These are phyloP conservation scores for Thielaviopsis euricoi DNA, from an alignment of 2,329 filamentous ascomycete genomes.

Conservation along the genomic window DNA sequence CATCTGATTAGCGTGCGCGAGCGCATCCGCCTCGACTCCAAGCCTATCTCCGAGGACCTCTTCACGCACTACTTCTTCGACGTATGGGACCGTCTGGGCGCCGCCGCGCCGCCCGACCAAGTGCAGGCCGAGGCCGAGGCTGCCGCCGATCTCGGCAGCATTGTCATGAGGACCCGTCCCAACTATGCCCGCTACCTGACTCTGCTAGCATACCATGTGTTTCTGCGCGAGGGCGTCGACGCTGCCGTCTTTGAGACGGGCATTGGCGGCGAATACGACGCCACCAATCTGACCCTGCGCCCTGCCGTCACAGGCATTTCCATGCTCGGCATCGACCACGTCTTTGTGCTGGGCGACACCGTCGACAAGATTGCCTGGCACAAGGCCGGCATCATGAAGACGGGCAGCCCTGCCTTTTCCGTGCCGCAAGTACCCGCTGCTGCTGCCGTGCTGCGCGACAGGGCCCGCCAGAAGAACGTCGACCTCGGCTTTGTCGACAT, in stretches of 20 bases:
- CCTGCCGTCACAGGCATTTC: slow-evolving; percentile 45
- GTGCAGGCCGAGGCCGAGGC: slow-evolving; percentile 15
- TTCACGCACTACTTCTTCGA: slow-evolving; percentile 54
- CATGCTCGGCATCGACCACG: slow-evolving; percentile 54
- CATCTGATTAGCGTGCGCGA: slow-evolving; percentile 52
- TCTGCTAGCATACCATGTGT: slow-evolving; percentile 50
- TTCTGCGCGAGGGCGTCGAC: slow-evolving; percentile 45
- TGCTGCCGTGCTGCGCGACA: slow-evolving; percentile 27
- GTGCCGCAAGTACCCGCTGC: slow-evolving; percentile 32
- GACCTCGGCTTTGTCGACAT: slow-evolving; percentile 28
- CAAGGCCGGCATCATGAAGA: slow-evolving; percentile 56
- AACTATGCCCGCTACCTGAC: slow-evolving; percentile 47
- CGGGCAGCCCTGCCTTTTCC: slow-evolving; percentile 39
- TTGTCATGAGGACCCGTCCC: slow-evolving; percentile 23
- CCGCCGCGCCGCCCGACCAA: slow-evolving; percentile 17
- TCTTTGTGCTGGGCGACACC: slow-evolving; percentile 43
- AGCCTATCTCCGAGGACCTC: slow-evolving; percentile 37
- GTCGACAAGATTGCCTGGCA: slow-evolving; percentile 56
- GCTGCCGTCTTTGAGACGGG: slow-evolving; percentile 50
- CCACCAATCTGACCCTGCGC: slow-evolving; percentile 46
- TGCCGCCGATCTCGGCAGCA: not conserved
- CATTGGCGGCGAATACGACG: slow-evolving; percentile 51
- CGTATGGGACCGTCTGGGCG: slow-evolving; percentile 42
- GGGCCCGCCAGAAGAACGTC: slow-evolving; percentile 37
- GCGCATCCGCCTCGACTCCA: slow-evolving; percentile 45